Evolutionary conservation across 495 filamentous ascomycete species (phyloP).

Genomic region (Penicillium dipodomyicola): DNA sequence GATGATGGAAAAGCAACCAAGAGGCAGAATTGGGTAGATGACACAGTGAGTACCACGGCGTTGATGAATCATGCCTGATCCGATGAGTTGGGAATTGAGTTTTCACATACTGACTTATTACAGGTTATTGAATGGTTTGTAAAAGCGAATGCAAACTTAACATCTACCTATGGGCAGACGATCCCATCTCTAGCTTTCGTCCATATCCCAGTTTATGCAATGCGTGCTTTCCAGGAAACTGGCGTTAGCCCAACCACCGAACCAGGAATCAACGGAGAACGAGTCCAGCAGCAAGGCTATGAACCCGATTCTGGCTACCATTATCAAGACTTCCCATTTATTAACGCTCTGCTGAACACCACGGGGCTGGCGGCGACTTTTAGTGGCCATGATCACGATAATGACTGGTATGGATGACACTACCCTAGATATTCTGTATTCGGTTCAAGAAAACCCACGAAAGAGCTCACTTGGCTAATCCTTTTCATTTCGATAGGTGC

Average conservation of each 20-base stretch:
- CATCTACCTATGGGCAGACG: conserved; percentile 29
- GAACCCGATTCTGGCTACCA: conserved; percentile 25
- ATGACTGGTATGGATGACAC: conserved; percentile 48
- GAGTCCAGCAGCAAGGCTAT: conserved; percentile 52
- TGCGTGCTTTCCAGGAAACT: conserved; percentile 47
- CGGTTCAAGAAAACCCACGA: not conserved
- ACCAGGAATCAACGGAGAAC: conserved; percentile 66
- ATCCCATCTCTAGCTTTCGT: conserved; percentile 68
- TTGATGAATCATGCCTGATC: not conserved
- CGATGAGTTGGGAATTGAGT: not conserved
- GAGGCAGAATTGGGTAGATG: conserved; percentile 38
- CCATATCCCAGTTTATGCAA: conserved; percentile 62
- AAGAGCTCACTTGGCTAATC: not conserved
- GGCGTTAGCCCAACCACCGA: conserved; percentile 40
- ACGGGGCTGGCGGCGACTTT: conserved; percentile 57
- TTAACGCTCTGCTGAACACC: conserved; percentile 54
- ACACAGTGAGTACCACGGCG: not conserved
- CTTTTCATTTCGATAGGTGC: conserved; percentile 22
- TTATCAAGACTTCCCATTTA: conserved; percentile 60
- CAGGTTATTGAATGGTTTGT: conserved; percentile 59
- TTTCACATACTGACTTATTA: not conserved
- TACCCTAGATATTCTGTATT: not conserved
- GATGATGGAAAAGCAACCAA: conserved; percentile 33
- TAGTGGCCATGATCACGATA: conserved; percentile 65
- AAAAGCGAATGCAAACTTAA: conserved; percentile 42